A percentile compares a stretch with the other conserved stretches of the same genome.
These are phyloP conservation scores for Claviceps lovelessii DNA, from an alignment of 2,329 filamentous ascomycete genomes.

Conservation along the genomic window DNA sequence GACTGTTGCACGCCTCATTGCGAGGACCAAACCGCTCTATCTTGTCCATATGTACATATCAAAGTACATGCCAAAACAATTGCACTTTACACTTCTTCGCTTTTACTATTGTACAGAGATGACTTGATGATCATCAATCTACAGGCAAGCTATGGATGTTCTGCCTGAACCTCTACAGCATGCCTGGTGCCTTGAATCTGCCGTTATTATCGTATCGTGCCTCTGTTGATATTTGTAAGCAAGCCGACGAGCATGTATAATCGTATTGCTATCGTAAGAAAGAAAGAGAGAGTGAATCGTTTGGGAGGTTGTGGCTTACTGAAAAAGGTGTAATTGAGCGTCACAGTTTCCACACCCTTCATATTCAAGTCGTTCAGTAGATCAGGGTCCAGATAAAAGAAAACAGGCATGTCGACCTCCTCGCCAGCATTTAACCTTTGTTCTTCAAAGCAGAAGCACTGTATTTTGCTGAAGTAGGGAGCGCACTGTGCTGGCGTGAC, in stretches of 20 bases:
- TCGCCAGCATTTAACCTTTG: slow-evolving; percentile 89
- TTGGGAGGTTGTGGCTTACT: slow-evolving; percentile 44
- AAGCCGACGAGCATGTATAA: not conserved
- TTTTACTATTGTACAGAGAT: not conserved
- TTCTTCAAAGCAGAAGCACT: slow-evolving; percentile 98
- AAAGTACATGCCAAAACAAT: not conserved
- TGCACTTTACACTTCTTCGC: not conserved
- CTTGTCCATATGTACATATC: not conserved
- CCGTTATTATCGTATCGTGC: slow-evolving; percentile 33
- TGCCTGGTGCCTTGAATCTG: slow-evolving; percentile 24
- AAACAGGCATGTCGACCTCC: slow-evolving; percentile 98
- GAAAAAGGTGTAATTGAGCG: slow-evolving; percentile 94
- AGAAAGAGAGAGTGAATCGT: no score
- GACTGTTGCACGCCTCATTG: not conserved
- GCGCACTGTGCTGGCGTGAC: slow-evolving; percentile 92
- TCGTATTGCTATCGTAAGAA: not conserved
- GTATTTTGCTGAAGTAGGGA: slow-evolving; percentile 98
- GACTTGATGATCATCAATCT: not conserved
- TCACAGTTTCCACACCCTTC: slow-evolving; percentile 89
- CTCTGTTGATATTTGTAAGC: slow-evolving; percentile 16
- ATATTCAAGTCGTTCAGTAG: slow-evolving; percentile 84
- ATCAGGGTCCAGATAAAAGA: slow-evolving; percentile 97
- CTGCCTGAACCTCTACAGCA: not conserved
- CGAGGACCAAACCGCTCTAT: not conserved
- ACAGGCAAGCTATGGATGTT: not conserved